phyloP scores from a whole-genome alignment of 129 eudicot species.

The Dittrichia graveolens region DNA sequence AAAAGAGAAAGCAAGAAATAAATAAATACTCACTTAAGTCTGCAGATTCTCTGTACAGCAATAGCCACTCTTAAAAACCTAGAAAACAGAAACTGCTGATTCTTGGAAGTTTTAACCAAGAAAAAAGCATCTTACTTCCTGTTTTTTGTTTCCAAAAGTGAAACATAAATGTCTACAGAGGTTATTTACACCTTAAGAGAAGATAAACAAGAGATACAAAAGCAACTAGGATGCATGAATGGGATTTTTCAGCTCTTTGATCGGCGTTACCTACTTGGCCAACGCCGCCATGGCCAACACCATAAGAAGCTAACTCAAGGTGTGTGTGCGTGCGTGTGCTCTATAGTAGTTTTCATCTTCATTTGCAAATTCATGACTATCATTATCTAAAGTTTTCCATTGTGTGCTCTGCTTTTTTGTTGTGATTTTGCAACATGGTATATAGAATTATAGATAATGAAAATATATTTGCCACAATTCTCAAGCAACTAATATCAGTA shows the following conservation, averaged over 20 bases:
- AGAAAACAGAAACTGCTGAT: conserved; percentile 12
- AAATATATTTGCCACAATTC: neutral
- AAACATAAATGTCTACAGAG: conserved; percentile 57
- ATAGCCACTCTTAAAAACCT: conserved; percentile 1
- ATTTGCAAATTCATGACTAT: neutral
- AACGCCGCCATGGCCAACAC: conserved; percentile 43
- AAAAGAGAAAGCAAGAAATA: conserved; percentile 7
- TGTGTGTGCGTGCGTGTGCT: neutral
- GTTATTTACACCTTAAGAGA: conserved; percentile 46
- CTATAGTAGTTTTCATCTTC: conserved; percentile 6
- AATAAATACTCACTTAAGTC: conserved; percentile 30
- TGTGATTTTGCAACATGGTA: conserved; percentile 17
- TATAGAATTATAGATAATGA: conserved; percentile 5
- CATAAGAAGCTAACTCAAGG: conserved; percentile 52
- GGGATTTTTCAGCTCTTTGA: conserved; percentile 85
- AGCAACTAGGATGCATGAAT: conserved; percentile 92
- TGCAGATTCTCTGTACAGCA: conserved; percentile 46
- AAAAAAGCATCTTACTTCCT: conserved; percentile 7
- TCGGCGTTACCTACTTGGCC: conserved; percentile 56
- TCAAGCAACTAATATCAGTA: neutral
- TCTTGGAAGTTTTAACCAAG: conserved; percentile 15
- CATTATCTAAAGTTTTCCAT: neutral
- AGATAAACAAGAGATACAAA: conserved; percentile 53
- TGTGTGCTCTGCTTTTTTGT: neutral
- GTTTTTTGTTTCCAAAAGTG: conserved; percentile 24